Base-by-base conservation (phyloP, 192 early-diverging fungal species). In the Linnemannia schmuckeri region DNA sequence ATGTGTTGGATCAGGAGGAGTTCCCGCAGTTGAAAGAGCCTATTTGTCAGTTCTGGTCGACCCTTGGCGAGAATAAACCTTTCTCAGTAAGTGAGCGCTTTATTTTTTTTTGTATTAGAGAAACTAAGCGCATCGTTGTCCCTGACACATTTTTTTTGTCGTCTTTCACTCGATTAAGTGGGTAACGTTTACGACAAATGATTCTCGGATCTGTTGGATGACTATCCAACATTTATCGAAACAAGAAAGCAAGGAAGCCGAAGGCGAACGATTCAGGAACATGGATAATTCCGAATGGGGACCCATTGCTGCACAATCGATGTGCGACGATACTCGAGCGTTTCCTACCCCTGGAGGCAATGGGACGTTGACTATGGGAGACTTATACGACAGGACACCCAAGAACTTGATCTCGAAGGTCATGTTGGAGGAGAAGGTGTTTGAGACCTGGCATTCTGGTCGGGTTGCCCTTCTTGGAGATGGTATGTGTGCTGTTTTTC, bases 211-310 rank as follows among this genome's bases (percentile, higher is more conserved):
- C 68, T 82, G 81, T 12, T 82, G 81, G 81, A 71, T 75, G 63
- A 66, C 70, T 0, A 76, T 72, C 38, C 38, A 70, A 10, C 46
- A 76, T 38, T 27, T 82, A 12, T 47, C 76, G 22, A 40, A 61
- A 38, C 18, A 57, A 24, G 38, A 37, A 22, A 55, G 37, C 30
- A 70, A 52, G 13, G 74, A 6, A 10, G 49, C 49, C 24, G 72
- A 69, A 15, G 69, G 35, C 24, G 41, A 71, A 4, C 24, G 40
- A 30, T 66, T 66, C 61, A 66, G 61, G 27, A 12, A 15, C 30
- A 66, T 30, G 30, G 61, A 66, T 30, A 74, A 76, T 41, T 54
- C 81, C 1, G 81, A 76, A 30, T 82, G 81, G 81, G 81, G 75
- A 7, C 75, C 74, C 2, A 69, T 46, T 4, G 24, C 49, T 6